Evolutionary conservation across 768 basidiomycete genomes (phyloP).

Genomic region (Mycena rebaudengoi): DNA sequence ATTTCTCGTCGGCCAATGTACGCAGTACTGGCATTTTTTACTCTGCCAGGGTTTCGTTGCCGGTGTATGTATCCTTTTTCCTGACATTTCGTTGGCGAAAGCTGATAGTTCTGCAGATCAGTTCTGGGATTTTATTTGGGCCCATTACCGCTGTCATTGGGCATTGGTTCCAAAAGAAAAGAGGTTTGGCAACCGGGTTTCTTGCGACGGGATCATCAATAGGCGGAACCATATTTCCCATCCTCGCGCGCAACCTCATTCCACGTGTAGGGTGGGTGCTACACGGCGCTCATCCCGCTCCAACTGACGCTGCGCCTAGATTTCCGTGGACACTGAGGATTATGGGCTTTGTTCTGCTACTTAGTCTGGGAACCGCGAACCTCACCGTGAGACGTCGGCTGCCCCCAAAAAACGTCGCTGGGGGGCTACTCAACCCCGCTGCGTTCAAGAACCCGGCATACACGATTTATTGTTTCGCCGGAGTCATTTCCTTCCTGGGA

Average conservation of each 20-base stretch:
- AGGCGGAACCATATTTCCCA: constrained; percentile 71
- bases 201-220: constrained; percentile 63
- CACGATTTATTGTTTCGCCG: constrained; percentile 64
- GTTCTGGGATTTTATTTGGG: constrained; percentile 57
- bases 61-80: constrained; percentile 52
- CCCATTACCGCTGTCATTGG: constrained; percentile 58
- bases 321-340: constrained; percentile 78
- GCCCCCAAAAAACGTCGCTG: constrained; percentile 57
- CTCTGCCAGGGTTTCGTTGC: constrained; percentile 76
- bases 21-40: constrained; percentile 79
- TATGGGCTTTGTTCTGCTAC: constrained; percentile 64
- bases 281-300: constrained; percentile 1
- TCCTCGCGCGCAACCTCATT: constrained; percentile 62
- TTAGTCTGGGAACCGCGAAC: constrained; percentile 59
- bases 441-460: constrained; percentile 55
- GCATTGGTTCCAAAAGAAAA: constrained; percentile 70
- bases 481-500: constrained; percentile 68
- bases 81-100: background rate
- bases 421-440: constrained; percentile 60
- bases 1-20: constrained; percentile 78
- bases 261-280: constrained; percentile 57
- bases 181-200: constrained; percentile 63
- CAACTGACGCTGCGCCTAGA: constrained; percentile 45
- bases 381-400: constrained; percentile 57
- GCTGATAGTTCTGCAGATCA: constrained; percentile 26